Conservation (phyloP, 176 grass and related monocot species). For the Poa annua region DNA sequence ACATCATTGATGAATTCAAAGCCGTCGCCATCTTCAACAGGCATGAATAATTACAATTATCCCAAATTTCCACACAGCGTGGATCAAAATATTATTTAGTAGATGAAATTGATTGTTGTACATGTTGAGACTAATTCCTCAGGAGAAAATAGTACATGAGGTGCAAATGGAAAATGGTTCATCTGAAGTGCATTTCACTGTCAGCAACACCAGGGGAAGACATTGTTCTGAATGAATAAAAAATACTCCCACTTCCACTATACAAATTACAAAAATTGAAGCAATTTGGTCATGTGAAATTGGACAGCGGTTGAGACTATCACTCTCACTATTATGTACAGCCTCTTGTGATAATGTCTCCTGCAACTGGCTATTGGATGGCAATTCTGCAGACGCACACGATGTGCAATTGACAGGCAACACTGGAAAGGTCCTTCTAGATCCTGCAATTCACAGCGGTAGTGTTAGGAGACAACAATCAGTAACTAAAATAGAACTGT, state of each 20-base stretch:
- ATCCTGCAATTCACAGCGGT: conserved; percentile 27
- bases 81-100: neutral
- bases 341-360: neutral
- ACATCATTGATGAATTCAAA: neutral
- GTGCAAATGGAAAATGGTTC: neutral
- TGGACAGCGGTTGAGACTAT: neutral
- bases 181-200: neutral
- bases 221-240: neutral
- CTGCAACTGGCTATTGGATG: neutral
- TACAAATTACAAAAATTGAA: neutral
- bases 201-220: neutral
- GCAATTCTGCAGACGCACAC: conserved; percentile 21
- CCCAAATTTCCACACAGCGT: neutral
- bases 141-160: neutral
- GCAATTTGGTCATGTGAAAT: neutral
- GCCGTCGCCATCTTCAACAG: neutral
- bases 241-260: conserved; percentile 11
- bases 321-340: conserved; percentile 27
- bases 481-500: neutral
- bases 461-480: neutral
- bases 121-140: neutral
- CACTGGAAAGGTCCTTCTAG: neutral
- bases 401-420: neutral
- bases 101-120: neutral
- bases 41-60: neutral